A percentile compares a stretch with the other conserved stretches of the same genome.
Evolutionary conservation across 768 basidiomycete genomes (phyloP).

Genomic region (Termitomyces sp.): DNA sequence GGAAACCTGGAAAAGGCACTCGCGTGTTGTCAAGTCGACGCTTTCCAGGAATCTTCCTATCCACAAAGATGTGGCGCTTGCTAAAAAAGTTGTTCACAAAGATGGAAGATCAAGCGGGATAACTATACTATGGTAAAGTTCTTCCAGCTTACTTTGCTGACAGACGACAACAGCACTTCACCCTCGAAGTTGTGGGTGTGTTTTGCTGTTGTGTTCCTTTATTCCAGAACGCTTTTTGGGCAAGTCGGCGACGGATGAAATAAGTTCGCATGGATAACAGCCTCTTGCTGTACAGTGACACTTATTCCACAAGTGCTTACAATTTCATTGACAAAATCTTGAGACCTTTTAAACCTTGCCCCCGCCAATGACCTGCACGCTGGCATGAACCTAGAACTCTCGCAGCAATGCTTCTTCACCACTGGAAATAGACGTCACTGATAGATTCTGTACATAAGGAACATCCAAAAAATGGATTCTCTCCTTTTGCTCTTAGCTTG

Average conservation of each 20-base stretch:
- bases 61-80: slow-evolving; percentile 23
- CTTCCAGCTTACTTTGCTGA: background rate
- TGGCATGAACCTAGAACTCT: slow-evolving; percentile 16
- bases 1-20: slow-evolving; percentile 31
- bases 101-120: slow-evolving; percentile 23
- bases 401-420: slow-evolving; percentile 22
- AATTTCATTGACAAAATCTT: background rate
- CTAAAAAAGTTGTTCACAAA: slow-evolving; percentile 24
- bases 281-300: background rate
- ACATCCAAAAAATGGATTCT: slow-evolving; percentile 26
- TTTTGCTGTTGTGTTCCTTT: slow-evolving; percentile 10
- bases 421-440: slow-evolving; percentile 29
- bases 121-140: slow-evolving; percentile 14
- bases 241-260: slow-evolving; percentile 1
- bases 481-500: slow-evolving; percentile 28
- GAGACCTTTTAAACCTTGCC: slow-evolving; percentile 25
- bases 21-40: slow-evolving; percentile 25
- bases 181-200: slow-evolving; percentile 26
- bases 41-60: slow-evolving; percentile 29
- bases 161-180: slow-evolving; percentile 18
- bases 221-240: slow-evolving; percentile 25
- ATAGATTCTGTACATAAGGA: slow-evolving; percentile 18
- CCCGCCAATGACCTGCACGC: slow-evolving; percentile 28
- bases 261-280: slow-evolving; percentile 12
- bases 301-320: background rate